These are phyloP conservation scores for Mycena albidolilacea DNA, from an alignment of 768 basidiomycete species.

Conservation along the genomic window DNA sequence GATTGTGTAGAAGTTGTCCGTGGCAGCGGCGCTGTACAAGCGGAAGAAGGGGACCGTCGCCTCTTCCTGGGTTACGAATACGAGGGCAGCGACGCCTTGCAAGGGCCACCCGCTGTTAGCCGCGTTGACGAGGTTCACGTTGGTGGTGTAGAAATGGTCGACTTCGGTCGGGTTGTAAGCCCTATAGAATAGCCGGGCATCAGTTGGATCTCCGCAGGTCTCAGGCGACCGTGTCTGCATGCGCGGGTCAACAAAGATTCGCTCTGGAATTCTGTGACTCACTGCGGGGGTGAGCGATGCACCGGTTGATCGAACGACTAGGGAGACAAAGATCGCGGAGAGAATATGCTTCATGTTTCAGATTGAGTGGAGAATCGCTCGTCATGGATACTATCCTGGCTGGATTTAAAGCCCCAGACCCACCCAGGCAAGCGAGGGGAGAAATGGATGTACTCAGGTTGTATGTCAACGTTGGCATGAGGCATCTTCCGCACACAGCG, in stretches of 20 bases:
- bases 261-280: neutral
- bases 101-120: neutral
- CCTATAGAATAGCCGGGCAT: conserved; percentile 11
- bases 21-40: conserved; percentile 28
- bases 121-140: neutral
- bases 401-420: too few species aligned
- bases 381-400: too few species aligned
- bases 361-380: too few species aligned
- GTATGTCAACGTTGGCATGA: too few species aligned
- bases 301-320: neutral
- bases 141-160: conserved; percentile 5
- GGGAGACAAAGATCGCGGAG: neutral
- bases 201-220: neutral
- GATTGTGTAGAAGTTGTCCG: conserved; percentile 42
- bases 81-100: conserved; percentile 16
- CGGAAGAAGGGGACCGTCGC: conserved; percentile 41
- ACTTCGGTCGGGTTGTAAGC: neutral
- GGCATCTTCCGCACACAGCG: too few species aligned
- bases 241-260: neutral
- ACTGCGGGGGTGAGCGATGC: neutral
- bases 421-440: too few species aligned
- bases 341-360: neutral
- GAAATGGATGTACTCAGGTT: too few species aligned
- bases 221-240: neutral
- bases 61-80: conserved; percentile 23